Percentiles rank a stretch among this genome's conserved stretches.
phyloP scores from a whole-genome alignment of 139 green algal genomes.

The Microglena sp. region DNA sequence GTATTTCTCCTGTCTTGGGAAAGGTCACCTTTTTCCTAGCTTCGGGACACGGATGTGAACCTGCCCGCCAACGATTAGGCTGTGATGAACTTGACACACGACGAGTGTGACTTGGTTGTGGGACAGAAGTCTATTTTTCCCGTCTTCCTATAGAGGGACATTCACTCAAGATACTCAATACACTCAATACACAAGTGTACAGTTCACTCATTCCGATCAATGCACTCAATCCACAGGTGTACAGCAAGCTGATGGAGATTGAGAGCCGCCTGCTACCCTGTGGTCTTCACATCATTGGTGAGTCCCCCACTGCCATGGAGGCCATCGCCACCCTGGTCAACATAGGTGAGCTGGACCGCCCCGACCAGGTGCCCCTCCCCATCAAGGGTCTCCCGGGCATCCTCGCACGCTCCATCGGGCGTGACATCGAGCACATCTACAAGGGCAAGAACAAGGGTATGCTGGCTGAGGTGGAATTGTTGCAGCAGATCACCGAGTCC shows the following conservation, averaged over 20 bases:
- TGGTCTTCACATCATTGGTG: constrained; percentile 93
- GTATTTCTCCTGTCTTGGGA: no score
- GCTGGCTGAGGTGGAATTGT: constrained; percentile 80
- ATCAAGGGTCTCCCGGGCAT: constrained; percentile 85
- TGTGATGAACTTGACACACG: no score
- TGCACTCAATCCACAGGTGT: no score
- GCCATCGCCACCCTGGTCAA: constrained; percentile 93
- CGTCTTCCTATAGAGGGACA: no score
- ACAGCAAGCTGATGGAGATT: constrained; percentile 97
- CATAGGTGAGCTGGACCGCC: constrained; percentile 94
- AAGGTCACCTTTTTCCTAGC: no score
- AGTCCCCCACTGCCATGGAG: constrained; percentile 82
- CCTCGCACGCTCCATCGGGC: constrained; percentile 71
- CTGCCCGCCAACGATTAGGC: no score
- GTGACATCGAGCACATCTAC: constrained; percentile 94
- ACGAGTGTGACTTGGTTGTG: no score
- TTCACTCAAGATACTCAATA: no score
- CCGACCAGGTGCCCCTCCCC: constrained; percentile 69
- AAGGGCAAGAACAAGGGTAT: constrained; percentile 49
- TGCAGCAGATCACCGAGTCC: constrained; percentile 84
- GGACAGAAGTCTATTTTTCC: no score
- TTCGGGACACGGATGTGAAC: no score
- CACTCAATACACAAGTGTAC: no score
- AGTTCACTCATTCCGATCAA: no score
- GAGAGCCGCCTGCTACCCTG: constrained; percentile 95